A percentile compares a stretch with the other conserved stretches of the same genome.
phyloP scores from a whole-genome alignment of 169 alveolate genomes.

The Cystoisospora suis region DNA sequence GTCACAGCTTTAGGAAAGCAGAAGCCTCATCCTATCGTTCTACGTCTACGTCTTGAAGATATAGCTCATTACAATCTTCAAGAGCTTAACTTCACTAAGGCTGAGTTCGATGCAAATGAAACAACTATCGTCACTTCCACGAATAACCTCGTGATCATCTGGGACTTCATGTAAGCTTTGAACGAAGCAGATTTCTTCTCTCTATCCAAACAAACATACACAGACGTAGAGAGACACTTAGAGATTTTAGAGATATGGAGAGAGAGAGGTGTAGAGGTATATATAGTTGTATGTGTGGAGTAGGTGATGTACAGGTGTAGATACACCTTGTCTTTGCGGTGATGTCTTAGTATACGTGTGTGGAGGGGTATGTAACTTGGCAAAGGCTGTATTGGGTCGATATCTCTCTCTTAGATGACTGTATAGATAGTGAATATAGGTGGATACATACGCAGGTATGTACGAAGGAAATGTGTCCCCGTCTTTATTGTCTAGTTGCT shows the following conservation, averaged over 20 bases:
- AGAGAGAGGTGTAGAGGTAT: not conserved
- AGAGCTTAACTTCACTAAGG: slow-evolving; percentile 77
- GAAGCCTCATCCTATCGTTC: slow-evolving; percentile 77
- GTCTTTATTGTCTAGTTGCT: too few species aligned
- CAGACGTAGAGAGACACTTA: not conserved
- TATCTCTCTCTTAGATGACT: too few species aligned
- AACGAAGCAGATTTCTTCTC: not conserved
- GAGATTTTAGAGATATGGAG: too few species aligned
- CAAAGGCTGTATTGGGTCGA: too few species aligned
- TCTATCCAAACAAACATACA: too few species aligned
- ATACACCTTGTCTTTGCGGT: not conserved
- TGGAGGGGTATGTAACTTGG: too few species aligned
- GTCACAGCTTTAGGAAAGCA: slow-evolving; percentile 71
- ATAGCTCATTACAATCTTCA: slow-evolving; percentile 70
- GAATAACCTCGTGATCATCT: slow-evolving; percentile 55
- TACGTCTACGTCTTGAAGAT: slow-evolving; percentile 76
- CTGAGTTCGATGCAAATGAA: slow-evolving; percentile 76
- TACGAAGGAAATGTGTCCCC: too few species aligned
- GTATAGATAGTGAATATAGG: not conserved
- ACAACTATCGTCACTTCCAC: slow-evolving; percentile 46
- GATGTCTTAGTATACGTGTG: not conserved
- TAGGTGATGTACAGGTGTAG: not conserved
- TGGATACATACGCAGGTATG: not conserved
- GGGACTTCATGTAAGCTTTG: slow-evolving; percentile 62
- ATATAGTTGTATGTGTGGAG: not conserved